Evolutionary conservation across 2,329 filamentous ascomycete genomes (phyloP).

Genomic region (Celoporthe dispersa): DNA sequence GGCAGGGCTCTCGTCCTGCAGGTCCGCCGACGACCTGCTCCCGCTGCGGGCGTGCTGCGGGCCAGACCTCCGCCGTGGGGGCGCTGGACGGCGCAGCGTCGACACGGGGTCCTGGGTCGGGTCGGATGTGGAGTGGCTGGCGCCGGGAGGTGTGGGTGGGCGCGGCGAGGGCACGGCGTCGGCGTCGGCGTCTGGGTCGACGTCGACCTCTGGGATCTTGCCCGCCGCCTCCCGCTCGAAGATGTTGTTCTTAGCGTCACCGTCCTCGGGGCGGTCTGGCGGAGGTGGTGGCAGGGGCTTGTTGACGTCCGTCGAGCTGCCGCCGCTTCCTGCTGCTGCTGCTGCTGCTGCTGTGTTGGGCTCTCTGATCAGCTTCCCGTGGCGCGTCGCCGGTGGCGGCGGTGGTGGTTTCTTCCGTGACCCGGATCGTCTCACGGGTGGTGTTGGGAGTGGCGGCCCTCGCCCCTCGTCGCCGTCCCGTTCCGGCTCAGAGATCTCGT

Average conservation of each 20-base stretch:
- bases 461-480: slow-evolving; percentile 48
- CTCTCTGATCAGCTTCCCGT: slow-evolving; percentile 72
- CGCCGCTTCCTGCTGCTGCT: neutral
- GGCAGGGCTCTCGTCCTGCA: slow-evolving; percentile 30
- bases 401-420: slow-evolving; percentile 69
- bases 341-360: neutral
- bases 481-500: slow-evolving; percentile 60
- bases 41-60: slow-evolving; percentile 53
- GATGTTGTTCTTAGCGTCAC: slow-evolving; percentile 48
- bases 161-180: slow-evolving; percentile 40
- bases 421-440: slow-evolving; percentile 34
- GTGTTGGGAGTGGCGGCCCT: slow-evolving; percentile 37
- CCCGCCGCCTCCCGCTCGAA: slow-evolving; percentile 60
- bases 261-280: slow-evolving; percentile 51
- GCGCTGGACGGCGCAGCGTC: slow-evolving; percentile 46
- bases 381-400: slow-evolving; percentile 73
- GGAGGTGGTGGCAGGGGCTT: slow-evolving; percentile 64
- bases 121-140: slow-evolving; percentile 39
- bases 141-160: slow-evolving; percentile 46
- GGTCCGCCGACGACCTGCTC: slow-evolving; percentile 39
- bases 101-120: slow-evolving; percentile 38
- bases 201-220: slow-evolving; percentile 51
- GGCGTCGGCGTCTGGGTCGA: slow-evolving; percentile 34
- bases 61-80: slow-evolving; percentile 52
- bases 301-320: slow-evolving; percentile 54